These are phyloP conservation scores for Globisporangium spiculum DNA, from an alignment of 352 stramenopile genomes.

Conservation along the genomic window DNA sequence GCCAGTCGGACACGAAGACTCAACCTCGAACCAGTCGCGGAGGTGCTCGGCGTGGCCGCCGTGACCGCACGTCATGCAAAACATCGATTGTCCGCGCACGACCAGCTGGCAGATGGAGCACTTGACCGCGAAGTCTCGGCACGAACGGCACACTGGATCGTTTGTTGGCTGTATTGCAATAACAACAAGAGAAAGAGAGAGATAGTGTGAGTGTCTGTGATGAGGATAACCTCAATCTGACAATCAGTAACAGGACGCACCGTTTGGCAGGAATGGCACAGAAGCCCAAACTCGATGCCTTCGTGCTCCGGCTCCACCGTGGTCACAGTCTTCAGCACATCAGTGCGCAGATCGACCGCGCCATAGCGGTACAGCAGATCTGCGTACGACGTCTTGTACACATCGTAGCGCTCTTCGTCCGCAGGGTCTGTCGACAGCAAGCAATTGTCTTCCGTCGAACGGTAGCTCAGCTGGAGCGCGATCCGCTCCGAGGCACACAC, in stretches of 20 bases:
- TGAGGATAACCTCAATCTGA: neutral
- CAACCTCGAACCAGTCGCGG: conserved; percentile 72
- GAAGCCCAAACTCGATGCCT: conserved; percentile 58
- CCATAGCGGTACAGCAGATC: conserved; percentile 82
- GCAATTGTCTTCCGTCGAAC: conserved; percentile 32
- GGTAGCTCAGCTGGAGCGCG: conserved; percentile 45
- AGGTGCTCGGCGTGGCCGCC: conserved; percentile 72
- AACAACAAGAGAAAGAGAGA: neutral
- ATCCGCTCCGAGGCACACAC: conserved; percentile 43
- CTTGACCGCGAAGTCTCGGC: conserved; percentile 71
- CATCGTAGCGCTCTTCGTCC: conserved; percentile 65
- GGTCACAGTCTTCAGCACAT: conserved; percentile 67
- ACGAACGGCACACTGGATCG: conserved; percentile 56
- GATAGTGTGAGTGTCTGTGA: neutral
- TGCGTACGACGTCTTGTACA: conserved; percentile 82
- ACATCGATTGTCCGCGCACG: conserved; percentile 83
- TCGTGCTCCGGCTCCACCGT: conserved; percentile 29
- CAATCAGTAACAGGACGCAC: conserved; percentile 27
- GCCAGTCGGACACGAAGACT: conserved; percentile 74
- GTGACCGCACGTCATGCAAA: conserved; percentile 83
- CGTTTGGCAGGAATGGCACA: conserved; percentile 61
- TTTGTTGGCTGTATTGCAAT: conserved; percentile 38
- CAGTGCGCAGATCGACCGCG: conserved; percentile 61
- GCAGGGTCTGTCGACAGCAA: conserved; percentile 49
- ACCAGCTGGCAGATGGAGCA: conserved; percentile 83